These are phyloP conservation scores for Stephania yunnanensis DNA, from an alignment of 164 flowering plant species.

Conservation along the genomic window DNA sequence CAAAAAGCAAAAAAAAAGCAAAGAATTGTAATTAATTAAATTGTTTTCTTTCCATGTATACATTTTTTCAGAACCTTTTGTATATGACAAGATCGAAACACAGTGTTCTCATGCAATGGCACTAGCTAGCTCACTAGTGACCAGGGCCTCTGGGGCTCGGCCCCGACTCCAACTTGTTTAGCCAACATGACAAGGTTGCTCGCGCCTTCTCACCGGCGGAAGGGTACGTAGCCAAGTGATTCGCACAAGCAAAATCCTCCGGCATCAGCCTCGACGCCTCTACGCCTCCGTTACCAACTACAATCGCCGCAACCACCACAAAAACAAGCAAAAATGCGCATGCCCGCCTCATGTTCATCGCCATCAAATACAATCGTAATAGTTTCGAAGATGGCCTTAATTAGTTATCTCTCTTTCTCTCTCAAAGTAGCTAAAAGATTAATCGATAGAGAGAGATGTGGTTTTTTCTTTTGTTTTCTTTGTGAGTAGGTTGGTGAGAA, in stretches of 20 bases:
- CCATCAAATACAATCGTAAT: no score
- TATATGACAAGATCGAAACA: background rate
- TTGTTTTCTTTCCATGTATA: background rate
- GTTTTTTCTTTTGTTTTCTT: background rate
- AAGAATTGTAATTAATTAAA: no score
- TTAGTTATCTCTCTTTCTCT: no score
- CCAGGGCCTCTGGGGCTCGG: conserved; percentile 16
- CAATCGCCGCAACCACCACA: background rate
- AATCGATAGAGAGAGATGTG: background rate
- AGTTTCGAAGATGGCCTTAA: no score
- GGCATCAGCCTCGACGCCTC: conserved; percentile 13
- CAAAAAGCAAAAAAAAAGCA: no score
- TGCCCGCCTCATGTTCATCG: no score
- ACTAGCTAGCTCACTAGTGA: background rate
- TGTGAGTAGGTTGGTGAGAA: background rate
- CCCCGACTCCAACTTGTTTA: conserved; percentile 12
- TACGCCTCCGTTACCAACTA: background rate
- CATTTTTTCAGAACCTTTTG: background rate
- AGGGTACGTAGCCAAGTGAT: conserved; percentile 1
- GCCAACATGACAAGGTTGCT: conserved; percentile 9
- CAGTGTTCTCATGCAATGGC: no score
- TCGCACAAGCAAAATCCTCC: conserved; percentile 9
- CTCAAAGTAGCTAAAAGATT: no score
- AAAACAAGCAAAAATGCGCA: conserved; percentile 4
- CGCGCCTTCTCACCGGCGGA: conserved; percentile 8